Evolutionary conservation across 2,329 filamentous ascomycete species (phyloP).

Genomic region (Penicillium sp.): DNA sequence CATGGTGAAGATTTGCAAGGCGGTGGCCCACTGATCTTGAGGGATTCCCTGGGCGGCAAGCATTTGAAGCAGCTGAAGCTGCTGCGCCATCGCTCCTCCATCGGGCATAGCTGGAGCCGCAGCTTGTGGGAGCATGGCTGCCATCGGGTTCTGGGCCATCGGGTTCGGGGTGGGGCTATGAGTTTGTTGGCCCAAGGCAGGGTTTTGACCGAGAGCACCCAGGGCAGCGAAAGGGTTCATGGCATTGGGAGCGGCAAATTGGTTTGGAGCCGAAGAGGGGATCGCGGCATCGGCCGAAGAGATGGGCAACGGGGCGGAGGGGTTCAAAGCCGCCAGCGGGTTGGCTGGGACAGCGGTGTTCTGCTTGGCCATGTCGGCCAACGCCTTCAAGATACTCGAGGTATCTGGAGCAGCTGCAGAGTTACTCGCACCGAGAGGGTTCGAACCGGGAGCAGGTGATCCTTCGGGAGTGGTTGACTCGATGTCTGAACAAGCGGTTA

Average conservation of each 20-base stretch:
- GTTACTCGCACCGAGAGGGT: conserved; percentile 38
- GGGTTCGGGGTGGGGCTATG: conserved; percentile 45
- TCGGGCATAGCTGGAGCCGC: conserved; percentile 31
- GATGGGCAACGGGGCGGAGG: conserved; percentile 41
- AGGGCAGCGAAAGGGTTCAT: conserved; percentile 51
- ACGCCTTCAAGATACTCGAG: conserved; percentile 71
- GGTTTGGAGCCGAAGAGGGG: conserved; percentile 42
- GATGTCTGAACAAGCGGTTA: conserved; percentile 51
- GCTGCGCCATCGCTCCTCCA: conserved; percentile 62
- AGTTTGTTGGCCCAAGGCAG: conserved; percentile 38
- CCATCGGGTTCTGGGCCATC: conserved; percentile 44
- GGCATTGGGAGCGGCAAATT: conserved; percentile 47
- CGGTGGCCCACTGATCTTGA: conserved; percentile 70
- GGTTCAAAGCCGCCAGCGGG: conserved; percentile 52
- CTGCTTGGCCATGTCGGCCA: conserved; percentile 79
- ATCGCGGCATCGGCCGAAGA: conserved; percentile 44
- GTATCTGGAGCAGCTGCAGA: conserved; percentile 55
- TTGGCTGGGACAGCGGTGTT: conserved; percentile 56
- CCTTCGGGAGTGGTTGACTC: conserved; percentile 69
- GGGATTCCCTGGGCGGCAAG: conserved; percentile 74
- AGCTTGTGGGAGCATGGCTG: conserved; percentile 44
- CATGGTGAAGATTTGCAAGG: conserved; percentile 53
- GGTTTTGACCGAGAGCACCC: conserved; percentile 41
- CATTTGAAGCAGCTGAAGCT: conserved; percentile 73
- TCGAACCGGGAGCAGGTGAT: conserved; percentile 49